Conservation (phyloP, 805 yeast genomes). For the Lipomyces yamanashiensis region DNA sequence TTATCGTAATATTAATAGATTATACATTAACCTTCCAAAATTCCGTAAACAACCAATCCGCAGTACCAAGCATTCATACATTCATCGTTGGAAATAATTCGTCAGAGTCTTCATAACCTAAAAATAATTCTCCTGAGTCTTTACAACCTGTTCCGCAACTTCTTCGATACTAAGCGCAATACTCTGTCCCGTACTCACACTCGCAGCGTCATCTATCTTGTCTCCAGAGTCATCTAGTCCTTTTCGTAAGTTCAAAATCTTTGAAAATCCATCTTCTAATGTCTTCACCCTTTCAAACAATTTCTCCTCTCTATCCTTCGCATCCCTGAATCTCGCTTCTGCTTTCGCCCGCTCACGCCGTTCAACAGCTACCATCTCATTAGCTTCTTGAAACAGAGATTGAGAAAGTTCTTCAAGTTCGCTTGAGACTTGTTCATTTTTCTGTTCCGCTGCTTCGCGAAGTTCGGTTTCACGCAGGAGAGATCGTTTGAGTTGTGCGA, state of each 20-base stretch:
- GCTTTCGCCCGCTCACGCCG: slow-evolving; percentile 32
- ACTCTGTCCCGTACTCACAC: slow-evolving; percentile 8
- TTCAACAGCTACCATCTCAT: slow-evolving; percentile 36
- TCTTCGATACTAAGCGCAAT: slow-evolving; percentile 19
- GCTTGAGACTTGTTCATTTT: slow-evolving; percentile 25
- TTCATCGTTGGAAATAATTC: not conserved
- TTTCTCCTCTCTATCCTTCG: slow-evolving; percentile 23
- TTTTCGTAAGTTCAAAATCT: slow-evolving; percentile 16
- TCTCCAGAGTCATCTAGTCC: slow-evolving; percentile 12
- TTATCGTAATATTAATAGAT: not conserved
- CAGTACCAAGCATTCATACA: not conserved
- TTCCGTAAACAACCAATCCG: not conserved
- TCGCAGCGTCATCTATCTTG: not conserved
- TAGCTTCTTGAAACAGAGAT: slow-evolving; percentile 39
- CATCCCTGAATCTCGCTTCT: slow-evolving; percentile 22
- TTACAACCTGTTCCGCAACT: slow-evolving; percentile 22
- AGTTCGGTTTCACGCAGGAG: slow-evolving; percentile 29
- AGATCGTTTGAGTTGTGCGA: slow-evolving; percentile 16
- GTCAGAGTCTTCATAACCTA: not conserved
- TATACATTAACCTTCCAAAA: not conserved
- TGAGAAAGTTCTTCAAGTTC: slow-evolving; percentile 40
- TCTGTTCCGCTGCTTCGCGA: slow-evolving; percentile 36
- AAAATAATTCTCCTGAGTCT: not conserved
- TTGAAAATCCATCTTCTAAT: slow-evolving; percentile 26
- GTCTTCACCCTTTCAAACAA: slow-evolving; percentile 16